phyloP scores from a whole-genome alignment of 2,329 filamentous ascomycete genomes.

The Pseudogymnoascus sp. region DNA sequence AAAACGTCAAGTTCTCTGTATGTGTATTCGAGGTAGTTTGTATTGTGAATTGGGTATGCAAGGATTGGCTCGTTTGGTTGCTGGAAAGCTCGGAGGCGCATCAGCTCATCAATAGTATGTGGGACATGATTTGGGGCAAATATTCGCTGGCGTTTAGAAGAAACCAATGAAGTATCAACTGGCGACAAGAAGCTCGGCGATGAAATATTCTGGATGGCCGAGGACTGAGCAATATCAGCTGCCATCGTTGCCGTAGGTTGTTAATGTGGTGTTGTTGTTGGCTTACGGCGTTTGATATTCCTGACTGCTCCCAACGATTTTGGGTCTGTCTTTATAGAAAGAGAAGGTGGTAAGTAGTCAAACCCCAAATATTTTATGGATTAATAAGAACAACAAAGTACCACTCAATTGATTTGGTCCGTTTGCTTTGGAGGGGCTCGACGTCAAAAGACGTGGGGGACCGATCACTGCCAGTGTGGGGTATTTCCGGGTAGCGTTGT shows the following conservation, averaged over 20 bases:
- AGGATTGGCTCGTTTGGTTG: conserved; percentile 11
- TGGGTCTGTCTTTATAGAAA: not conserved
- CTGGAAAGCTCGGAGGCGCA: conserved; percentile 13
- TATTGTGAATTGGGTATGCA: conserved; percentile 10
- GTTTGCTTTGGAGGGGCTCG: not conserved
- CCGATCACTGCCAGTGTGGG: not conserved
- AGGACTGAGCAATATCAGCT: not conserved
- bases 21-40: conserved; percentile 17
- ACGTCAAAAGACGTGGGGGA: not conserved
- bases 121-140: not conserved
- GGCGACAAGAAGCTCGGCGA: not conserved
- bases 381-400: not conserved
- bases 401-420: not conserved
- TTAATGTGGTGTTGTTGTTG: not conserved
- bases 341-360: not conserved
- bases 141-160: not conserved
- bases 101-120: conserved; percentile 16
- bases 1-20: conserved; percentile 13
- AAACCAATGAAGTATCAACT: not conserved
- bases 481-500: not conserved
- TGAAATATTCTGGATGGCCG: not conserved
- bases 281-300: not conserved
- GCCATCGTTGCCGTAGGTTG: not conserved
- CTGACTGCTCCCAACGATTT: not conserved
- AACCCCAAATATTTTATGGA: not conserved